Conservation (phyloP, 257 asterid genomes). For the Perilla frutescens region DNA sequence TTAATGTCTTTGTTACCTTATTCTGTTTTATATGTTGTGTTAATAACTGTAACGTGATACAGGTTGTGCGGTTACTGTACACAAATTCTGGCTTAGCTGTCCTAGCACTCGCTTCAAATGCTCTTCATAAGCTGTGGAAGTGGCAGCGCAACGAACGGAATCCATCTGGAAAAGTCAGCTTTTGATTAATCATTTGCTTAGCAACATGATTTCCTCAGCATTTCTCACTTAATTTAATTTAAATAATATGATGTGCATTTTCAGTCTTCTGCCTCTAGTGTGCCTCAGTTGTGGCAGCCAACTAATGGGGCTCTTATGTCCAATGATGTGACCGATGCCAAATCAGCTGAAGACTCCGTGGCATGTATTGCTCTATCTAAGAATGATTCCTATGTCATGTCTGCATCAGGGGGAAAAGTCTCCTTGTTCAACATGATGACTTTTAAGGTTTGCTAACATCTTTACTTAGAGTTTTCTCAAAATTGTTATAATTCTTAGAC, state of each 20-base stretch:
- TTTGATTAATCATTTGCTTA: conserved; percentile 9
- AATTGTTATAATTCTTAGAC: conserved; percentile 5
- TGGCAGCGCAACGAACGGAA: conserved; percentile 97
- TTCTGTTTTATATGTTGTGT: conserved; percentile 7
- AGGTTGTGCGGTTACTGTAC: conserved; percentile 82
- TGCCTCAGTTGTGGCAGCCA: conserved; percentile 97
- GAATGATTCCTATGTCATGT: conserved; percentile 99
- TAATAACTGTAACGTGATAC: conserved; percentile 30
- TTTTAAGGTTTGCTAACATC: conserved; percentile 65
- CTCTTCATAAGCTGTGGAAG: conserved; percentile 96
- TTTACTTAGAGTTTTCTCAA: conserved; percentile 20
- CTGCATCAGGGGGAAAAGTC: conserved; percentile 99
- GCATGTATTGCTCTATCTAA: conserved; percentile 95
- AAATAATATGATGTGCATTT: conserved; percentile 37
- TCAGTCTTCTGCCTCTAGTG: conserved; percentile 82
- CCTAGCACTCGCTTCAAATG: conserved; percentile 85
- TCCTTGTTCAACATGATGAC: conserved; percentile 99
- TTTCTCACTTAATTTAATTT: conserved; percentile 11
- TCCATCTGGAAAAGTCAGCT: conserved; percentile 84
- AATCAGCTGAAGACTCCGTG: conserved; percentile 80
- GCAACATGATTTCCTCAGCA: background rate
- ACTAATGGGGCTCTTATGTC: conserved; percentile 88
- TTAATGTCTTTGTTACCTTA: background rate
- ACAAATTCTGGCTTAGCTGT: conserved; percentile 91
- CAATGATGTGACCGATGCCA: conserved; percentile 74